Conservation (phyloP, 1,284 basidiomycete species). For the Spongispora temasekensis region DNA sequence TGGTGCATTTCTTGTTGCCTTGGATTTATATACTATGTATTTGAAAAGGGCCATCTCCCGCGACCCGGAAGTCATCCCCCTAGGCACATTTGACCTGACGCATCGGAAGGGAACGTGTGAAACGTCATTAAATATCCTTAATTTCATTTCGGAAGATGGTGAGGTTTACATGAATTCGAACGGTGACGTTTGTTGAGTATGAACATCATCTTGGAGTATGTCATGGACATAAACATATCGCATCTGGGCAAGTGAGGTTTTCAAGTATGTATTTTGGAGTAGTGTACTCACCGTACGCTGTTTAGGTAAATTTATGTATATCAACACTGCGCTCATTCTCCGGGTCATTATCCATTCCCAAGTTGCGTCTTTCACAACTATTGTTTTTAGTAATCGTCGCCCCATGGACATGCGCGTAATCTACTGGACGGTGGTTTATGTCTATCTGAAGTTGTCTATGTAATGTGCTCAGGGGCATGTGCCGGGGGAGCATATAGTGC, state of each 20-base stretch:
- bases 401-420: too few relatives aligned
- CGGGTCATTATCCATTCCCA: too few relatives aligned
- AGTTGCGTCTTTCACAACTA: too few relatives aligned
- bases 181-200: background rate
- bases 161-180: background rate
- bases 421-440: too few relatives aligned
- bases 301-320: background rate
- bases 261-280: too few relatives aligned
- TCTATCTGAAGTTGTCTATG: too few relatives aligned
- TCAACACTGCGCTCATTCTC: background rate
- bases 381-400: too few relatives aligned
- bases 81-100: conserved; percentile 7
- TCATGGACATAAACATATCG: conserved; percentile 20
- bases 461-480: too few relatives aligned
- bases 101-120: conserved; percentile 9
- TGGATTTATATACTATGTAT: background rate
- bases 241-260: conserved; percentile 6
- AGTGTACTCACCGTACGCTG: too few relatives aligned
- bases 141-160: conserved; percentile 19
- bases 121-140: conserved; percentile 8
- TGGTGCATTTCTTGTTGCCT: conserved; percentile 8
- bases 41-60: conserved; percentile 14
- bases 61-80: conserved; percentile 16
- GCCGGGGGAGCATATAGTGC: too few relatives aligned
- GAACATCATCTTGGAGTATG: conserved; percentile 6